Percentiles rank a stretch among this genome's conserved stretches.
Evolutionary conservation across 2,329 filamentous ascomycete species (phyloP).

Genomic region (Diplocarpon mali): DNA sequence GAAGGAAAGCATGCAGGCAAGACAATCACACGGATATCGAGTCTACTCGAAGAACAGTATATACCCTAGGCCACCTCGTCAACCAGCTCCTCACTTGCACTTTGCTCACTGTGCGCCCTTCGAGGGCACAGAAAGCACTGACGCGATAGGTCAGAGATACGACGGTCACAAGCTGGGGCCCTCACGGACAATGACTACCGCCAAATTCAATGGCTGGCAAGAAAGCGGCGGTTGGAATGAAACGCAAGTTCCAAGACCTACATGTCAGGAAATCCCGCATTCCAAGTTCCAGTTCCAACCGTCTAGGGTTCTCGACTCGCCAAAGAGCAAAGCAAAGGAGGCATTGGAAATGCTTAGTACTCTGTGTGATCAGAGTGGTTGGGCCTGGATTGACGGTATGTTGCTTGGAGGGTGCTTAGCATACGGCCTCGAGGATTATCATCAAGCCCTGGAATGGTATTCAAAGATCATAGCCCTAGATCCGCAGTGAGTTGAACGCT

Average conservation of each 20-base stretch:
- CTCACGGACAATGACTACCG: background rate
- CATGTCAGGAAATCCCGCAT: conserved; percentile 19
- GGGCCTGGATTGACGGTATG: conserved; percentile 91
- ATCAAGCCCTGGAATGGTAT: conserved; percentile 67
- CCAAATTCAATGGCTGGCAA: conserved; percentile 4
- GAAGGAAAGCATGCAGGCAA: conserved; percentile 33
- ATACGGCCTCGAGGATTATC: conserved; percentile 78
- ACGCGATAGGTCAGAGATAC: background rate
- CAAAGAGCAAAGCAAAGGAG: conserved; percentile 39
- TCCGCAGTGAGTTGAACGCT: conserved; percentile 36
- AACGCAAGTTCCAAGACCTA: conserved; percentile 7
- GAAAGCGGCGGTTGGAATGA: conserved; percentile 6
- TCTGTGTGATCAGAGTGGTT: conserved; percentile 68
- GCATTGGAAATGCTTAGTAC: conserved; percentile 62
- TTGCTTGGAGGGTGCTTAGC: conserved; percentile 82
- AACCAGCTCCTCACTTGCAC: conserved; percentile 21
- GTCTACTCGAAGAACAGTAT: conserved; percentile 39
- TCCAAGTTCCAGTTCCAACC: conserved; percentile 21
- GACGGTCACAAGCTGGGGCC: background rate
- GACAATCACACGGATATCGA: conserved; percentile 26
- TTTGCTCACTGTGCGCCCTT: conserved; percentile 13
- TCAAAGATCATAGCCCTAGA: conserved; percentile 48
- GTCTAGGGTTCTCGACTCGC: conserved; percentile 11
- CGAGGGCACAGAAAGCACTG: conserved; percentile 4
- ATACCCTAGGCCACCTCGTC: conserved; percentile 37